Evolutionary conservation across 768 basidiomycete species (phyloP).

Genomic region (Calocera viscosa): DNA sequence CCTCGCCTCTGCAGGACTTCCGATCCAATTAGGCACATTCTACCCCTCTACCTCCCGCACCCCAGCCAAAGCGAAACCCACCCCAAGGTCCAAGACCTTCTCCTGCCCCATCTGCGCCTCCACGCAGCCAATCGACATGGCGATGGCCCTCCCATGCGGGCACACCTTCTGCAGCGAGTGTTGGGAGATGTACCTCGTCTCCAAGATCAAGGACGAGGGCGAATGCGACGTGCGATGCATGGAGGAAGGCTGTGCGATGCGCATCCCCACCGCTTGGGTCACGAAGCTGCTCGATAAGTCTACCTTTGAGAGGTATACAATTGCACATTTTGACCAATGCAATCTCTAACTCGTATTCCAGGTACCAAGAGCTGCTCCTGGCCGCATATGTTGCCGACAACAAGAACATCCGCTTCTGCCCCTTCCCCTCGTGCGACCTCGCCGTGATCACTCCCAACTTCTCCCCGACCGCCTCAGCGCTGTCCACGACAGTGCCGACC

Average conservation of each 20-base stretch:
- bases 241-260: conserved; percentile 60
- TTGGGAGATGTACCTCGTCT: conserved; percentile 66
- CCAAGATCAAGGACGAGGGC: conserved; percentile 74
- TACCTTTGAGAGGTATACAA: neutral
- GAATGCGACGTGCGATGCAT: conserved; percentile 65
- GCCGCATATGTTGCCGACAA: conserved; percentile 83
- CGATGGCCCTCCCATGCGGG: conserved; percentile 63
- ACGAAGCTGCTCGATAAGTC: conserved; percentile 21
- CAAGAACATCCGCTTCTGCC: conserved; percentile 80
- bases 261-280: conserved; percentile 54
- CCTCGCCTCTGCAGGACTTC: conserved; percentile 61
- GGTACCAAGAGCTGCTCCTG: conserved; percentile 78
- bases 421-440: conserved; percentile 85
- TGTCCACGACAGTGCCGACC: conserved; percentile 73
- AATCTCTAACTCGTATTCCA: conserved; percentile 30
- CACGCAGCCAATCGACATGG: conserved; percentile 46
- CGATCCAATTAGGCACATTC: conserved; percentile 24
- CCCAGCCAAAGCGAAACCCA: conserved; percentile 13
- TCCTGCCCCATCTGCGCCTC: conserved; percentile 92
- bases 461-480: conserved; percentile 58
- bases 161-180: conserved; percentile 76
- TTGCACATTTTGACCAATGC: neutral
- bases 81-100: conserved; percentile 41
- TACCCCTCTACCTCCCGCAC: conserved; percentile 19
- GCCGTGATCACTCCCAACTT: conserved; percentile 76